phyloP scores from a whole-genome alignment of 2,329 filamentous ascomycete species.

The Aspergillus jensenii region DNA sequence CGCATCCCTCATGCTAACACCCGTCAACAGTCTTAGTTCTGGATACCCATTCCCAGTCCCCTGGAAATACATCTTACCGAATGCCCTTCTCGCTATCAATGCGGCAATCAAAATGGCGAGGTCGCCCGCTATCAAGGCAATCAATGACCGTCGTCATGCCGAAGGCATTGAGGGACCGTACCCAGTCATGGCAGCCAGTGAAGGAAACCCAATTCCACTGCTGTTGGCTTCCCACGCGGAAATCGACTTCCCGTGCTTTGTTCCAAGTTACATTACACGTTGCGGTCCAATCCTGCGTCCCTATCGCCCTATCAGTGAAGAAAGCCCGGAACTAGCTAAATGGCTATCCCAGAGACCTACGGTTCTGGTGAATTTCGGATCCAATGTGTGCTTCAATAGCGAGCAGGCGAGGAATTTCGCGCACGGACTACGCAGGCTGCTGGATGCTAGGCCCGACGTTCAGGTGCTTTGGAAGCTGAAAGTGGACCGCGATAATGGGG shows the following conservation, averaged over 20 bases:
- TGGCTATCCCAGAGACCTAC: constrained; percentile 46
- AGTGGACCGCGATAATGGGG: not conserved
- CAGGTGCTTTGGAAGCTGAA: constrained; percentile 38
- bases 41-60: constrained; percentile 46
- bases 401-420: constrained; percentile 40
- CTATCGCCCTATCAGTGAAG: constrained; percentile 27
- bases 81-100: constrained; percentile 38
- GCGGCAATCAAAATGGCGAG: not conserved
- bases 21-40: constrained; percentile 35
- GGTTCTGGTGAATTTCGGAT: constrained; percentile 48
- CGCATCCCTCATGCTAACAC: not conserved
- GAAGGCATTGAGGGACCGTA: constrained; percentile 21
- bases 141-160: constrained; percentile 25
- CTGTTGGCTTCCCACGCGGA: constrained; percentile 23
- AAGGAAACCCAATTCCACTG: not conserved
- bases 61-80: constrained; percentile 38
- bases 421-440: constrained; percentile 31
- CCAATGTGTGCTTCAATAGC: constrained; percentile 26
- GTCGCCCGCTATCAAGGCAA: constrained; percentile 3
- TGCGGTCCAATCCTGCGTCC: constrained; percentile 48
- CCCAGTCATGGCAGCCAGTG: constrained; percentile 8
- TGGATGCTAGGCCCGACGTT: constrained; percentile 29
- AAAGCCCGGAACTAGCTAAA: constrained; percentile 36
- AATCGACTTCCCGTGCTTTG: constrained; percentile 36
- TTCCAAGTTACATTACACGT: constrained; percentile 34